Conservation (phyloP, 2,329 filamentous ascomycete genomes). For the Herpotrichia juniperi region DNA sequence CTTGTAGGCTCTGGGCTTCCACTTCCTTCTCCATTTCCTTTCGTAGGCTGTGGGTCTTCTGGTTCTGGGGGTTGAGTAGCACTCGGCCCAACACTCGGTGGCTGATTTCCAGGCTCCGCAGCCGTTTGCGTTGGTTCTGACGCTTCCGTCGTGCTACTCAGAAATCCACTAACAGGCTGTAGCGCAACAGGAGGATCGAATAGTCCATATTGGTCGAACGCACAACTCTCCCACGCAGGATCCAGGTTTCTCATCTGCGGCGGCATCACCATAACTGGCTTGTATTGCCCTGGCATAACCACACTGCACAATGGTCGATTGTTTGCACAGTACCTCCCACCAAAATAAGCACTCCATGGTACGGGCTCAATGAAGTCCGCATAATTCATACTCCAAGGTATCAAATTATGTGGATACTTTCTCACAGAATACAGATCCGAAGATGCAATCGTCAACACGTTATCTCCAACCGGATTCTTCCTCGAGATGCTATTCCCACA, state of each 20-base stretch:
- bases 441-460: constrained; percentile 22
- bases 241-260: constrained; percentile 21
- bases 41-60: too few species aligned
- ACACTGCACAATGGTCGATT: constrained; percentile 10
- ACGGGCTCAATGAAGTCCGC: constrained; percentile 20
- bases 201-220: constrained; percentile 12
- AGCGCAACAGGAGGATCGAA: constrained; percentile 23
- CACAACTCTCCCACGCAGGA: constrained; percentile 18
- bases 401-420: constrained; percentile 14
- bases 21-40: too few species aligned
- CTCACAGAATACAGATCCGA: constrained; percentile 19
- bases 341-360: constrained; percentile 19
- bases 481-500: constrained; percentile 11
- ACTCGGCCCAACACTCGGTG: background rate
- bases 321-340: constrained; percentile 7
- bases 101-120: background rate
- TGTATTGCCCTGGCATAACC: constrained; percentile 17
- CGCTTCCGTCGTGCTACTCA: background rate
- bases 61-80: background rate
- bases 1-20: too few species aligned
- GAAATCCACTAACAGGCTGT: constrained; percentile 7
- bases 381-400: constrained; percentile 15
- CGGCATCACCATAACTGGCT: constrained; percentile 21
- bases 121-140: background rate
- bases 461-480: constrained; percentile 3